These are phyloP conservation scores for Ophiostoma triangulosporum DNA, from an alignment of 2,329 filamentous ascomycete genomes.

Conservation along the genomic window DNA sequence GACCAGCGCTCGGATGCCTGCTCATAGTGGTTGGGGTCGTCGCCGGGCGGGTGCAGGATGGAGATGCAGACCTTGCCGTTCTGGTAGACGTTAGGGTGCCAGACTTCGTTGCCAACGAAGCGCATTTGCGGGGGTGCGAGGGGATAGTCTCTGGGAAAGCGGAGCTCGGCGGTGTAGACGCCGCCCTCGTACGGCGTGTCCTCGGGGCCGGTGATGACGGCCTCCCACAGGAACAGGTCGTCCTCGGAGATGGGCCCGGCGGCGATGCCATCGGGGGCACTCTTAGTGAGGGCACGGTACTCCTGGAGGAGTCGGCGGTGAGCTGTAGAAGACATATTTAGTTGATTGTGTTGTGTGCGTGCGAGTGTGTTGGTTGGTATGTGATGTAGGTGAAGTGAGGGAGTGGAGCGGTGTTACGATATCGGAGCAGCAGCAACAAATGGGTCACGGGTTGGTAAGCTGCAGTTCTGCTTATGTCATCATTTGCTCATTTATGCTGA, in stretches of 20 bases:
- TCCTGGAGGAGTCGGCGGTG: conserved; percentile 84
- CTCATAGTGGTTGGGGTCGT: conserved; percentile 98
- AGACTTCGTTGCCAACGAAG: conserved; percentile 74
- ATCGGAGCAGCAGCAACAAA: too few relatives aligned
- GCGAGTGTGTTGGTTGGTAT: background rate
- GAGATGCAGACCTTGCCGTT: conserved; percentile 92
- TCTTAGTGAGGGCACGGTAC: conserved; percentile 86
- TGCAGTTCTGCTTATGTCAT: too few relatives aligned
- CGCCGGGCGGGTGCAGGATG: conserved; percentile 91
- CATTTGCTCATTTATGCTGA: too few relatives aligned
- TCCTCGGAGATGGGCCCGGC: conserved; percentile 89
- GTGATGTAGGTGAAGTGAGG: background rate
- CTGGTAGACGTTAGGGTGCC: conserved; percentile 93
- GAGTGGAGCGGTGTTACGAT: background rate
- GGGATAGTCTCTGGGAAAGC: conserved; percentile 94
- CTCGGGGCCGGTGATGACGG: conserved; percentile 86
- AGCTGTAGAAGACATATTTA: conserved; percentile 45
- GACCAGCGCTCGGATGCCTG: conserved; percentile 92
- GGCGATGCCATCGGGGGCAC: conserved; percentile 94
- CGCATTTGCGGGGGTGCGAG: conserved; percentile 91
- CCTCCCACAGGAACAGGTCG: conserved; percentile 93
- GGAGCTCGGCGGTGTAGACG: conserved; percentile 87
- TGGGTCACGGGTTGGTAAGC: too few relatives aligned
- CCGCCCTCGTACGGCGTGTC: conserved; percentile 94
- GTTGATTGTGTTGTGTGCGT: background rate